Evolutionary conservation across 1,284 basidiomycete species (phyloP).

Genomic region (Coniferiporia sulphurascens): DNA sequence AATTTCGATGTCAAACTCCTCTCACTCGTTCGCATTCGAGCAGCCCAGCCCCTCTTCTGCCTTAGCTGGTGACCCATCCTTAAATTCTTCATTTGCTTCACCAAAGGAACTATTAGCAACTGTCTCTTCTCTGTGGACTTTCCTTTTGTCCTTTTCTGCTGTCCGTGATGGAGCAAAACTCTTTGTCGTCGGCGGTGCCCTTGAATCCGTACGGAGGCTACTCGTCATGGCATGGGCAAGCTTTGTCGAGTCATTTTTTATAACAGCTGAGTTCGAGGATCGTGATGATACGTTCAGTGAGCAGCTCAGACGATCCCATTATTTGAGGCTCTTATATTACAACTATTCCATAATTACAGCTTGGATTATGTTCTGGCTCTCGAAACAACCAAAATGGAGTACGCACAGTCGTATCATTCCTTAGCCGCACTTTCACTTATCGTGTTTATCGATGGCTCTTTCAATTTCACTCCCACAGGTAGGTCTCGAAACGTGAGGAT

Average conservation of each 20-base stretch:
- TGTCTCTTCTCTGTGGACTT: not conserved
- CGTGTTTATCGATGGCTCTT: not conserved
- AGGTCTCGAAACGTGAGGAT: constrained; percentile 46
- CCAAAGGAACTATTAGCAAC: not conserved
- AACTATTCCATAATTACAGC: constrained; percentile 28
- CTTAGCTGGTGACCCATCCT: not conserved
- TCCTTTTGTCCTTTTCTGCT: constrained; percentile 38
- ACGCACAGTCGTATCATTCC: constrained; percentile 15
- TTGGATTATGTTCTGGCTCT: constrained; percentile 63
- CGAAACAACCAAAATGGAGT: constrained; percentile 47
- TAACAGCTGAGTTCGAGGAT: constrained; percentile 58
- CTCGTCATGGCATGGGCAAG: constrained; percentile 38
- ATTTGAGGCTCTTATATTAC: constrained; percentile 5
- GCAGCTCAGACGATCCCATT: constrained; percentile 22
- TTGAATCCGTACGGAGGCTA: constrained; percentile 53
- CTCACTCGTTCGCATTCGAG: not conserved
- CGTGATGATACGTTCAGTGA: constrained; percentile 54
- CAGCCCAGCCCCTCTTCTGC: not conserved
- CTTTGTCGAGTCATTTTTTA: constrained; percentile 49
- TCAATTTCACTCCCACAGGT: constrained; percentile 25
- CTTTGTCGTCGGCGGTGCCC: constrained; percentile 50
- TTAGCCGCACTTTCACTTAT: too few relatives aligned
- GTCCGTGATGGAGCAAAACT: constrained; percentile 63
- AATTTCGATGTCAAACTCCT: too few relatives aligned
- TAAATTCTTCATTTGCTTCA: not conserved